Percentiles rank a stretch among this genome's conserved stretches.
phyloP scores from a whole-genome alignment of 2,329 filamentous ascomycete species.

The Fusarium odoratissimum region DNA sequence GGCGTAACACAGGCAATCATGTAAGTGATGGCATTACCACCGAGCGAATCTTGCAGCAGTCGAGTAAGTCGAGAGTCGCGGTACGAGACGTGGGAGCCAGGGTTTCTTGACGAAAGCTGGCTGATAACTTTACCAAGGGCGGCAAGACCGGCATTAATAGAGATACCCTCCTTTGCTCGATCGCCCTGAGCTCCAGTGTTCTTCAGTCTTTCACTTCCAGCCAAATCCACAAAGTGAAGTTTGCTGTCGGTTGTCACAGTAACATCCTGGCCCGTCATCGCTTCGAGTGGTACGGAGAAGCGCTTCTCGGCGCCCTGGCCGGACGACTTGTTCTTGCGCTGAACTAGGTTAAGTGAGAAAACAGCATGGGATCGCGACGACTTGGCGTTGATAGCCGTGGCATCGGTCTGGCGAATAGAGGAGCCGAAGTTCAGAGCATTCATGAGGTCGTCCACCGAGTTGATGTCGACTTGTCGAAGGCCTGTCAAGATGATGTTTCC shows the following conservation, averaged over 20 bases:
- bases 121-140: slow-evolving; percentile 98
- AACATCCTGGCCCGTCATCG: slow-evolving; percentile 73
- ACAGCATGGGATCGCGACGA: slow-evolving; percentile 98
- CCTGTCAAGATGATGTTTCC: slow-evolving; percentile 95
- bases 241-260: slow-evolving; percentile 95
- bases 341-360: slow-evolving; percentile 92
- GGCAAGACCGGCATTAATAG: slow-evolving; percentile 95
- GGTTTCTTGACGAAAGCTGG: slow-evolving; percentile 89
- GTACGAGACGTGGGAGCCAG: slow-evolving; percentile 94
- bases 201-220: slow-evolving; percentile 95
- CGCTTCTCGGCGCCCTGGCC: slow-evolving; percentile 79
- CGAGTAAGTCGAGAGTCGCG: slow-evolving; percentile 97
- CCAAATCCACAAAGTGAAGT: slow-evolving; percentile 97
- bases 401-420: slow-evolving; percentile 93
- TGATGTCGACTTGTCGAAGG: slow-evolving; percentile 86
- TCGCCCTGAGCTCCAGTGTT: slow-evolving; percentile 97
- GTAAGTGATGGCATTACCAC: slow-evolving; percentile 97
- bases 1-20: slow-evolving; percentile 99
- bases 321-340: slow-evolving; percentile 75
- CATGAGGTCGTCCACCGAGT: slow-evolving; percentile 91
- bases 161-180: slow-evolving; percentile 94
- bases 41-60: slow-evolving; percentile 93
- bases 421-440: slow-evolving; percentile 92
- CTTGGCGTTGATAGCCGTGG: slow-evolving; percentile 96
- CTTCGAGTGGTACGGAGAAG: slow-evolving; percentile 86